Base-by-base conservation (phyloP, 2,329 filamentous ascomycete genomes). In the Pseudogymnoascus sp. region DNA sequence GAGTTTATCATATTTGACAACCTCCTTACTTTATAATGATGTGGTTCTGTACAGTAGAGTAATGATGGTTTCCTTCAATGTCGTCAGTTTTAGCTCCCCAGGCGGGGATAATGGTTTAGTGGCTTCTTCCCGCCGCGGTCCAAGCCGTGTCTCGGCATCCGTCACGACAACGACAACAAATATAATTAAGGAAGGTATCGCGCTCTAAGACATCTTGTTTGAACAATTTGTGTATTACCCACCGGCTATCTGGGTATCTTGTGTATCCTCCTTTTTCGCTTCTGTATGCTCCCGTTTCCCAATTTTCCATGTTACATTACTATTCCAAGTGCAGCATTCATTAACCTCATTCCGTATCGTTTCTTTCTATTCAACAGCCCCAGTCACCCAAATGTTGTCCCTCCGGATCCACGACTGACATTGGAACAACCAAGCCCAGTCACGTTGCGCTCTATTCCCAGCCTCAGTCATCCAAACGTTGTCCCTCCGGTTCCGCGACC, bases 401-500 rank as follows among this genome's bases (percentile, higher is more conserved):
- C 71, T 11, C 70, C 71, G 33, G 68, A 70, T n/a, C 71, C 71
- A 22, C 69, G 68, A 7, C 72, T 70, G 19, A 68, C 60, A 64
- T 71, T 72, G 56, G 67, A 69, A 1, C 65, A 68, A 19, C 70
- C 72, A 35, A 74, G 60, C 0, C 68, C 70, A 67, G 73, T 74
- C 43, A 26, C 19, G 14, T n/a, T 40, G 14, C 26, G 4, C 2
- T 31, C 14, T 31, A 41, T 24, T 38, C 33, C 59, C 19, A 40
- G 12, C 33, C 16, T 12, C 19, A 19, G 3, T 64, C 62, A 64
- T 24, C 41, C 37, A 63, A 73, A 72, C 50, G 67, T 70, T 37
- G 70, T 71, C 10, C 71, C 72, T 12, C 71, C 71, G 31, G 68
- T 71, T n/a, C 71, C 71, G 16, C 69, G 68, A 6, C 72, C 71